Conservation (phyloP, 768 basidiomycete genomes). For the Mycena galopus region DNA sequence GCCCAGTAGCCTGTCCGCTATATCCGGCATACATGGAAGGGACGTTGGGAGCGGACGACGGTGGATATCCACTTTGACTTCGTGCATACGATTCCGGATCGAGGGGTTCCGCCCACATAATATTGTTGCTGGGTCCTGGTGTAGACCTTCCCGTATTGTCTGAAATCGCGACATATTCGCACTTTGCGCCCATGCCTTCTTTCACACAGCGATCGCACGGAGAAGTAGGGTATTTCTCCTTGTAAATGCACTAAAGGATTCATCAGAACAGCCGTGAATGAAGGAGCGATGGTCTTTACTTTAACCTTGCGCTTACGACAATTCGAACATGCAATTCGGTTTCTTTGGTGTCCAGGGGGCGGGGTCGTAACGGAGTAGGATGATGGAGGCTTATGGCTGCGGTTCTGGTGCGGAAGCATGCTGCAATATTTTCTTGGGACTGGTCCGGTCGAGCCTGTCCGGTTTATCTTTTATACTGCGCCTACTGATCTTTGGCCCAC, state of each 20-base stretch:
- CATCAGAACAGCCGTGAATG: background rate
- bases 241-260: slow-evolving; percentile 10
- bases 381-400: background rate
- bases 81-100: slow-evolving; percentile 33
- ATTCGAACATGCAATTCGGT: slow-evolving; percentile 7
- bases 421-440: background rate
- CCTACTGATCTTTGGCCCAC: background rate
- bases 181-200: slow-evolving; percentile 21
- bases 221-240: slow-evolving; percentile 5
- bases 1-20: background rate
- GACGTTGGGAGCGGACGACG: background rate
- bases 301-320: background rate
- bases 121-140: background rate
- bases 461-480: background rate
- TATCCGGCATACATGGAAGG: slow-evolving; percentile 1
- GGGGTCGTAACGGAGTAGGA: slow-evolving; percentile 1
- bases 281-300: background rate
- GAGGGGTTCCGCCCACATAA: slow-evolving; percentile 20
- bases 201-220: slow-evolving; percentile 29
- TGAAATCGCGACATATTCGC: slow-evolving; percentile 26
- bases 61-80: background rate
- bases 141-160: background rate
- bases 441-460: background rate
- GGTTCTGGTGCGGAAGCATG: background rate
- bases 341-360: slow-evolving; percentile 17